Evolutionary conservation across 192 early-diverging fungal species (phyloP).

Genomic region (Coemansia sp.): DNA sequence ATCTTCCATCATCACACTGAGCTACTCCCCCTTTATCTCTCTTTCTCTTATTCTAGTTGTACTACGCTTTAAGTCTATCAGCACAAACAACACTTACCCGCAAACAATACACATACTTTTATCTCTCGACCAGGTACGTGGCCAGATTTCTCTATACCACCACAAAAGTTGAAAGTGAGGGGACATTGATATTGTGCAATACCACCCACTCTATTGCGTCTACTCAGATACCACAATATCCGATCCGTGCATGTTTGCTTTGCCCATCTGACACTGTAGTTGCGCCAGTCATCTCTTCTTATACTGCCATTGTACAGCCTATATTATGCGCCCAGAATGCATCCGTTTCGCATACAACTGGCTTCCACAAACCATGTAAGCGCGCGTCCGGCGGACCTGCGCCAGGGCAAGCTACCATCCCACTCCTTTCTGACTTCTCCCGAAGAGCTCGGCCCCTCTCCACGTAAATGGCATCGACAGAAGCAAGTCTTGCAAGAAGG

Average conservation of each 20-base stretch:
- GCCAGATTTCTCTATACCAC: neutral
- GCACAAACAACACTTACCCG: neutral
- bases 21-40: neutral
- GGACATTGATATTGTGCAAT: neutral
- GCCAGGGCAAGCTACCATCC: slow-evolving; percentile 9
- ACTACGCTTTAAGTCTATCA: neutral
- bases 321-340: slow-evolving; percentile 47
- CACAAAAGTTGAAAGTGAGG: neutral
- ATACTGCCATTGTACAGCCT: neutral
- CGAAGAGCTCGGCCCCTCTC: neutral
- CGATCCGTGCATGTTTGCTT: neutral
- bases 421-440: slow-evolving; percentile 1
- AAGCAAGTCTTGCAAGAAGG: neutral
- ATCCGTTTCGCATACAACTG: slow-evolving; percentile 52
- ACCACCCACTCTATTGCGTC: neutral
- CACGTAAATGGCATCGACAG: neutral
- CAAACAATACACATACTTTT: neutral
- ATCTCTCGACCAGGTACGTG: neutral
- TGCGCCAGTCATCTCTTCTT: neutral
- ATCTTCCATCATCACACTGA: neutral
- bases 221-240: neutral
- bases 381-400: slow-evolving; percentile 12
- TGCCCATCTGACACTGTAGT: neutral
- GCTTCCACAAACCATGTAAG: slow-evolving; percentile 45
- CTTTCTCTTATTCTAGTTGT: neutral